phyloP scores from a whole-genome alignment of 176 grass and related monocot species.

The Leersia perrieri region DNA sequence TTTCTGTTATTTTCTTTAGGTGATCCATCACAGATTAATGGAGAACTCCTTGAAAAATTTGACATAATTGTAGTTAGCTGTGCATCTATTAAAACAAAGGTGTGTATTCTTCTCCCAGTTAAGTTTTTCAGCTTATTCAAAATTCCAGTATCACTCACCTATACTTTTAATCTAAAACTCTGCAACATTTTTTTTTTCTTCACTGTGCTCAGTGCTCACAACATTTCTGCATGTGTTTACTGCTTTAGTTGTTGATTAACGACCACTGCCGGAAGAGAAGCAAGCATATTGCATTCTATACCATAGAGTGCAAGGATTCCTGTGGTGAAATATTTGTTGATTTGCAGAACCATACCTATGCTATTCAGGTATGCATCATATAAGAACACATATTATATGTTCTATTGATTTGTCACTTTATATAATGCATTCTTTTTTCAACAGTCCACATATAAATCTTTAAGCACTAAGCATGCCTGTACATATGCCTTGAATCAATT shows the following conservation, averaged over 20 bases:
- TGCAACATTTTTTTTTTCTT: not conserved
- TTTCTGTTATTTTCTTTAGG: constrained; percentile 53
- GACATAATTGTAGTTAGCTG: constrained; percentile 82
- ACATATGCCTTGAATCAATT: not conserved
- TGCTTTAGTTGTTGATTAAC: constrained; percentile 69
- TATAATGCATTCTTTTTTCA: not conserved
- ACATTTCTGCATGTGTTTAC: constrained; percentile 22
- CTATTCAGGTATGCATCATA: constrained; percentile 59
- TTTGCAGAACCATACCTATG: constrained; percentile 72
- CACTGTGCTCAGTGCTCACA: constrained; percentile 10
- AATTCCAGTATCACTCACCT: not conserved
- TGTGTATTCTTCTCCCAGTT: constrained; percentile 31
- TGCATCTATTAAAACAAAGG: constrained; percentile 72
- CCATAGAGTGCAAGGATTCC: constrained; percentile 78
- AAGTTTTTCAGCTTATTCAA: constrained; percentile 9
- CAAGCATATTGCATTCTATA: constrained; percentile 85
- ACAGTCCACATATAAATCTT: not conserved
- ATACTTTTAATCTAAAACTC: not conserved
- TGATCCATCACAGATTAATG: constrained; percentile 67
- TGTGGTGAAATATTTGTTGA: constrained; percentile 99
- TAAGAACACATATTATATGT: not conserved
- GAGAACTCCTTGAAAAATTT: constrained; percentile 80
- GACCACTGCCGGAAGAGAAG: constrained; percentile 74
- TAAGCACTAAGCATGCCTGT: not conserved
- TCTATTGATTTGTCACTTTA: not conserved